These are phyloP conservation scores for Kodamaea kaohsiungensis DNA, from an alignment of 805 yeast genomes.

Conservation along the genomic window DNA sequence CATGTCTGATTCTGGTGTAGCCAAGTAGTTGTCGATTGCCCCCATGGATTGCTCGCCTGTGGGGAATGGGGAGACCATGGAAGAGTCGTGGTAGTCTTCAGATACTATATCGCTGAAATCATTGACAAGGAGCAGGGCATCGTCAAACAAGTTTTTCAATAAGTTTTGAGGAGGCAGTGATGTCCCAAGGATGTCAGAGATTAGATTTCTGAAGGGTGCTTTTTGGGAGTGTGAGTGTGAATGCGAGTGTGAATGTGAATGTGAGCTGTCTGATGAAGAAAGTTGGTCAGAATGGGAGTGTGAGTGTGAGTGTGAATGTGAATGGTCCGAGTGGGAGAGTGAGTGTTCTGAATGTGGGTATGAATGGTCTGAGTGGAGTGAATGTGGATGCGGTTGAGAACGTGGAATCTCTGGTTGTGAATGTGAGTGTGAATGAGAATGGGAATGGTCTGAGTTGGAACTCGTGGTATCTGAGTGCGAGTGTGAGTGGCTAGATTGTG, in stretches of 20 bases:
- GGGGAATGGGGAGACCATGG: background rate
- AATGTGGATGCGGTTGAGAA: background rate
- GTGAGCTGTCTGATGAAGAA: background rate
- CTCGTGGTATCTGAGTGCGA: background rate
- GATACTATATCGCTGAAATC: slow-evolving; percentile 24
- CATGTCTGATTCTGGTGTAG: slow-evolving; percentile 1
- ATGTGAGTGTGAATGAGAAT: background rate
- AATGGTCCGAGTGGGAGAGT: background rate
- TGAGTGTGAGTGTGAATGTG: background rate
- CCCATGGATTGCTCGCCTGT: background rate
- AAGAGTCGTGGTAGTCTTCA: background rate
- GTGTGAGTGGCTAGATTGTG: background rate
- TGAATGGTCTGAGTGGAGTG: background rate
- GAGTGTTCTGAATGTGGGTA: background rate
- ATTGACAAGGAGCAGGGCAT: slow-evolving; percentile 34
- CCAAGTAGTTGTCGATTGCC: background rate
- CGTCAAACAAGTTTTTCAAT: slow-evolving; percentile 29
- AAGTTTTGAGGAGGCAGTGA: slow-evolving; percentile 9
- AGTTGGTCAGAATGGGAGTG: background rate
- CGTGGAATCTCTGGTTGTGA: background rate
- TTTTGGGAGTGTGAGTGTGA: background rate
- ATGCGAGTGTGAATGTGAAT: background rate
- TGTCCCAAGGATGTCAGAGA: slow-evolving; percentile 11
- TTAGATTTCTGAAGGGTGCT: slow-evolving; percentile 14
- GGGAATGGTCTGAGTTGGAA: background rate